phyloP scores from a whole-genome alignment of 176 grass and related monocot species.

The Aegilops tauschii region DNA sequence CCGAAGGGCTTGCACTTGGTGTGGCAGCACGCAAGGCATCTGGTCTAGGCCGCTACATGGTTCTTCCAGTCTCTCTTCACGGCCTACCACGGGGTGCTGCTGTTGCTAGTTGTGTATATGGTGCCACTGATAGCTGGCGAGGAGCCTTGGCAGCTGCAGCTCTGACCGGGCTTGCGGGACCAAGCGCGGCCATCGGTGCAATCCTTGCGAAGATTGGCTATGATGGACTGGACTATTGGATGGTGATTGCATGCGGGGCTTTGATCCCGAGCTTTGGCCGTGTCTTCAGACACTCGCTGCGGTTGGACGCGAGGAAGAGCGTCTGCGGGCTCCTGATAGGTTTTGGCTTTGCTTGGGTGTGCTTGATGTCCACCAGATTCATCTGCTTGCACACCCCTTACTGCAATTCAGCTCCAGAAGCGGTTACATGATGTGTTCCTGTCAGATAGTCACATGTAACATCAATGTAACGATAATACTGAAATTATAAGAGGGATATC shows the following conservation, averaged over 20 bases:
- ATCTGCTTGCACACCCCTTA: constrained; percentile 98
- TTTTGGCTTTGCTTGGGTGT: constrained; percentile 69
- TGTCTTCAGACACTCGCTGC: constrained; percentile 66
- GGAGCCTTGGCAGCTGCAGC: constrained; percentile 77
- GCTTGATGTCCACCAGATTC: constrained; percentile 89
- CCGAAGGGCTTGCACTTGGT: constrained; percentile 88
- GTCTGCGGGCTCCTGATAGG: constrained; percentile 71
- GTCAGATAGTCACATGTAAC: constrained; percentile 29
- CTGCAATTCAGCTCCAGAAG: constrained; percentile 97
- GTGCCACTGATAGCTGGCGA: constrained; percentile 92
- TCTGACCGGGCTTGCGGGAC: constrained; percentile 77
- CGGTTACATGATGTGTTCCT: constrained; percentile 61
- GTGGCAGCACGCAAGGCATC: constrained; percentile 91
- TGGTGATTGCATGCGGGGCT: constrained; percentile 87
- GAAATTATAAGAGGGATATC: background rate
- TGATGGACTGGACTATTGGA: constrained; percentile 78
- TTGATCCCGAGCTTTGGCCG: constrained; percentile 73
- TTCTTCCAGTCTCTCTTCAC: constrained; percentile 90
- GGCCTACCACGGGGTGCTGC: constrained; percentile 86
- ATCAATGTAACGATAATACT: constrained; percentile 29
- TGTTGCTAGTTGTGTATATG: constrained; percentile 82
- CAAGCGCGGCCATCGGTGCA: constrained; percentile 71
- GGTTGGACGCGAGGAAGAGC: constrained; percentile 68
- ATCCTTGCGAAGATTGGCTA: constrained; percentile 87
- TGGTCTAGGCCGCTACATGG: constrained; percentile 92